Base-by-base conservation (phyloP, 192 early-diverging fungal genomes). In the Mortierella alpina region DNA sequence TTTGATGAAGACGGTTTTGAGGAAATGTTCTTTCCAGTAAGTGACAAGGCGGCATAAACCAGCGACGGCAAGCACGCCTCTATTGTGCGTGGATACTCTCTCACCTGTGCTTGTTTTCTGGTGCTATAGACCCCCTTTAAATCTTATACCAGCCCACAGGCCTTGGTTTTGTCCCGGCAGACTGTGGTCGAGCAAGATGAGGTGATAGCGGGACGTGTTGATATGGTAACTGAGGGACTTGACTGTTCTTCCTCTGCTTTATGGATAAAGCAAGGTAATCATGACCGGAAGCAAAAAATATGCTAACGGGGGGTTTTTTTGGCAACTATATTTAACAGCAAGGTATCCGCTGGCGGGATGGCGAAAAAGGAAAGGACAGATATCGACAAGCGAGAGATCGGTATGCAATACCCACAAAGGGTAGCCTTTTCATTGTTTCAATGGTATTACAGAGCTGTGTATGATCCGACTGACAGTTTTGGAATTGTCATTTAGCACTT, bases 261-360 rank as follows among this genome's bases (percentile, higher is more conserved):
- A n/a, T 56, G 54, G 5, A 31, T n/a, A 15, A 39, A 15, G 23
- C 15, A 40, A 17, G 39, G 57, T 1, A 17, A 41, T 12, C 17
- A n/a, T 59, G 14, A 2, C 15, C 57, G 58, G 13, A 39, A 41
- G 31, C 14, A 8, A 2, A 58, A 15, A 5, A 10, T 41, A 13
- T 52, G 18, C 20, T 42, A 52, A 52, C 23, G 52, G n/a, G n/a
- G n/a, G n/a, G 51, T 66, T 47, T 41, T 17, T 41, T 40, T 61
- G 47, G 22, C 40, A 3, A 2, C 20, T 22, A 53, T 52, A 2
- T 41, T 60, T 0, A 11, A 45, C 50, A 78, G 75, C 75, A 78
- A 78, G 75, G 75, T 22, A 65, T 78, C 20, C 7, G 17, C 39
- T 78, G 75, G 75, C 75, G 55, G 12, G 75, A 60, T 6, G 75